Evolutionary conservation across 2,329 filamentous ascomycete species (phyloP).

Genomic region (Cladophialophora exuberans): DNA sequence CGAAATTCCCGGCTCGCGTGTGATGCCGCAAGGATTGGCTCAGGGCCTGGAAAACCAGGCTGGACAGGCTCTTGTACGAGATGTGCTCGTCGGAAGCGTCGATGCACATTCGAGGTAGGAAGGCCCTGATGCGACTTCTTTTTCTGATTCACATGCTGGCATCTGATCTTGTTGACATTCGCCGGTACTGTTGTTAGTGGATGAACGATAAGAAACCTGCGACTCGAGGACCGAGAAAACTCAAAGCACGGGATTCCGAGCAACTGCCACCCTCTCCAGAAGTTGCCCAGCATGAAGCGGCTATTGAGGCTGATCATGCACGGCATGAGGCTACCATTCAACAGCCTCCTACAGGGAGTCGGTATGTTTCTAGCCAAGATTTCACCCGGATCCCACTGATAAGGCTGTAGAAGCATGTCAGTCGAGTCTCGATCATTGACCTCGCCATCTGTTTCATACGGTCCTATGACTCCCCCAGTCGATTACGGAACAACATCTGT

Average conservation of each 20-base stretch:
- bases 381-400: not conserved
- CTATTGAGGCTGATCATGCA: not conserved
- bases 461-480: not conserved
- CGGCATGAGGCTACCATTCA: not conserved
- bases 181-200: constrained; percentile 13
- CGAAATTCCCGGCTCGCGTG: constrained; percentile 8
- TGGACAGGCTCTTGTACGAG: constrained; percentile 31
- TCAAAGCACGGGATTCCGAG: not conserved
- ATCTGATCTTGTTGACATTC: too few relatives aligned
- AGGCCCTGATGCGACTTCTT: not conserved
- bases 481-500: constrained; percentile 12
- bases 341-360: not conserved
- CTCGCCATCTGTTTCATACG: not conserved
- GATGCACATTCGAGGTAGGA: constrained; percentile 30
- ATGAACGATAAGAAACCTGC: constrained; percentile 18
- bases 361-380: not conserved
- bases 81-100: constrained; percentile 30
- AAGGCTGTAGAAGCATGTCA: not conserved
- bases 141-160: too few relatives aligned
- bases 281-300: not conserved
- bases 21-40: constrained; percentile 12
- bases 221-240: constrained; percentile 4
- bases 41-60: constrained; percentile 28
- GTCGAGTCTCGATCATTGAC: not conserved
- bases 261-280: constrained; percentile 6